Conservation (phyloP, 2,329 filamentous ascomycete species). For the Fusarium sp. region DNA sequence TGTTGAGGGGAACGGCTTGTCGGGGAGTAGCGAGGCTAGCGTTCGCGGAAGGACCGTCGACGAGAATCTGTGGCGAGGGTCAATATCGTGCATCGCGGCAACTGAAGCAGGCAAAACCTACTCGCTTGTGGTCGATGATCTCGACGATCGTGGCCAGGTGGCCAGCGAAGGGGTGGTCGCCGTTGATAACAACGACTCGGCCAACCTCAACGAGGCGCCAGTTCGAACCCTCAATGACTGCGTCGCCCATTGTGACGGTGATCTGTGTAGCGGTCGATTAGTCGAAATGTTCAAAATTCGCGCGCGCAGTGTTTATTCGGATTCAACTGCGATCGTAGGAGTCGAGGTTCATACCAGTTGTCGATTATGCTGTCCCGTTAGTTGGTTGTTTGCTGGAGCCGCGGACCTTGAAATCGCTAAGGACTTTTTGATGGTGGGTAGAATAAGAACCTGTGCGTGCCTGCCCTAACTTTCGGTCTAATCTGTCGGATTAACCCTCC, state of each 20-base stretch:
- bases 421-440: slow-evolving; percentile 57
- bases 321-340: slow-evolving; percentile 45
- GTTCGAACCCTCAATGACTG: slow-evolving; percentile 82
- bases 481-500: slow-evolving; percentile 47
- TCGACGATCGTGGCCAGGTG: slow-evolving; percentile 95
- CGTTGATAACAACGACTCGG: slow-evolving; percentile 92
- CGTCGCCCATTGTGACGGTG: slow-evolving; percentile 82
- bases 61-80: slow-evolving; percentile 76
- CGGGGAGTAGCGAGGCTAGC: slow-evolving; percentile 84
- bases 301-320: slow-evolving; percentile 43
- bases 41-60: slow-evolving; percentile 92
- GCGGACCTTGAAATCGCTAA: slow-evolving; percentile 53
- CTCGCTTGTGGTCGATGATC: slow-evolving; percentile 99
- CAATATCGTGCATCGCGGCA: slow-evolving; percentile 40
- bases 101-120: slow-evolving; percentile 68
- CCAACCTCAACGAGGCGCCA: slow-evolving; percentile 99
- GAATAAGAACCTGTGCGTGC: slow-evolving; percentile 54
- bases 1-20: slow-evolving; percentile 84
- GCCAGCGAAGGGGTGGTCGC: slow-evolving; percentile 80
- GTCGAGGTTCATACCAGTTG: slow-evolving; percentile 54
- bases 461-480: slow-evolving; percentile 51
- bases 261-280: slow-evolving; percentile 58
- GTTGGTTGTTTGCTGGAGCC: slow-evolving; percentile 54
- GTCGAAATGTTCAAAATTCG: slow-evolving; percentile 47
- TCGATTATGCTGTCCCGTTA: slow-evolving; percentile 55